Evolutionary conservation across 2,329 filamentous ascomycete species (phyloP).

Genomic region (Pezicula carpinea): DNA sequence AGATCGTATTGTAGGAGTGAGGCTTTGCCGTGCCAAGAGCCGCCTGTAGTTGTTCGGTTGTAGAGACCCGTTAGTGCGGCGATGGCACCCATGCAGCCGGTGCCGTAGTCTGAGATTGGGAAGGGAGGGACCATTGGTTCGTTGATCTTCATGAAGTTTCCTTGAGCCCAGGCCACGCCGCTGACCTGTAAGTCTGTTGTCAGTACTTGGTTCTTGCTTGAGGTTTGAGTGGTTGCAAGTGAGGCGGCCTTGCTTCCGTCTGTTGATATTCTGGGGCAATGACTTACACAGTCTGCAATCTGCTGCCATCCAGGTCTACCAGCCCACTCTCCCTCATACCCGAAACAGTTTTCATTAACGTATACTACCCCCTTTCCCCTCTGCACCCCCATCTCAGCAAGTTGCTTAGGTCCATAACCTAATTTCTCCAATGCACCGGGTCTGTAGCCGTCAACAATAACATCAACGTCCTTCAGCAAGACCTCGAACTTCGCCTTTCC

Average conservation of each 20-base stretch:
- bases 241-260: neutral
- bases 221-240: neutral
- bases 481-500: constrained; percentile 51
- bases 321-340: constrained; percentile 58
- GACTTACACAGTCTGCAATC: constrained; percentile 56
- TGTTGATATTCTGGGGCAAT: neutral
- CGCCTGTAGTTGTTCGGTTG: constrained; percentile 56
- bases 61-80: constrained; percentile 61
- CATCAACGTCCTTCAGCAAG: constrained; percentile 56
- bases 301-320: constrained; percentile 64
- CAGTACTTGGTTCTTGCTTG: neutral
- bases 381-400: constrained; percentile 45
- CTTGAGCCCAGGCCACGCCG: constrained; percentile 58
- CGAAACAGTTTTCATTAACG: constrained; percentile 67
- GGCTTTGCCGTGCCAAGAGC: constrained; percentile 61
- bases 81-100: constrained; percentile 66
- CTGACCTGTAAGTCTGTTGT: constrained; percentile 25
- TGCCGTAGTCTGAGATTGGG: constrained; percentile 63
- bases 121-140: constrained; percentile 64
- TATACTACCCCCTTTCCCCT: constrained; percentile 56
- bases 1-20: constrained; percentile 66
- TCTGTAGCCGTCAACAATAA: constrained; percentile 64
- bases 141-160: constrained; percentile 53
- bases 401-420: constrained; percentile 53
- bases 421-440: constrained; percentile 57